phyloP scores from a whole-genome alignment of 2,329 filamentous ascomycete species.

The Diaporthe sp. region DNA sequence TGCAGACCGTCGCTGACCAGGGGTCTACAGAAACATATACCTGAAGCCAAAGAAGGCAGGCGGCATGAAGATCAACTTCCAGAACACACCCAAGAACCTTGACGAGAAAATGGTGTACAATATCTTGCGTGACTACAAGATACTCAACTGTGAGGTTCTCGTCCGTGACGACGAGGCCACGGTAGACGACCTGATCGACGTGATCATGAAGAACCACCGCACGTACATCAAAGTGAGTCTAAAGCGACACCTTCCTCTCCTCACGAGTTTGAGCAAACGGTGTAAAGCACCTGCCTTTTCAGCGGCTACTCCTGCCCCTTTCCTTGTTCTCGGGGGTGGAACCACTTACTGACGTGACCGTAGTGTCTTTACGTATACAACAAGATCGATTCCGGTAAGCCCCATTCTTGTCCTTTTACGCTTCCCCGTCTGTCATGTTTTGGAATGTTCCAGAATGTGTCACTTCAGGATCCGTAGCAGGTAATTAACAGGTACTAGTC shows the following conservation, averaged over 20 bases:
- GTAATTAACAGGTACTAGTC: constrained; percentile 58
- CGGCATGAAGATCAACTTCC: constrained; percentile 99
- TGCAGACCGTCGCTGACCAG: constrained; percentile 16
- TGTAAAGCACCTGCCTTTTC: background rate
- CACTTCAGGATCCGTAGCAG: too few species aligned
- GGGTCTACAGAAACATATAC: constrained; percentile 84
- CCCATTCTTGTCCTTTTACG: too few species aligned
- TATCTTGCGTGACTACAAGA: constrained; percentile 98
- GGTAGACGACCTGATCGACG: constrained; percentile 98
- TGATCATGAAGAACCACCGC: constrained; percentile 98
- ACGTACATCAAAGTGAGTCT: constrained; percentile 82
- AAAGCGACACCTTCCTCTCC: background rate
- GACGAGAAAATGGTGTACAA: constrained; percentile 99
- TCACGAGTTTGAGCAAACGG: background rate
- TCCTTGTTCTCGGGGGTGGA: background rate
- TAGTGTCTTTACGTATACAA: constrained; percentile 96
- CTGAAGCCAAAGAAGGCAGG: constrained; percentile 96
- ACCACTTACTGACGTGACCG: background rate
- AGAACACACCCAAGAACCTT: constrained; percentile 86
- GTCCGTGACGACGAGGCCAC: constrained; percentile 95
- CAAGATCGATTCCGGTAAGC: constrained; percentile 84
- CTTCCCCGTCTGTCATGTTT: too few species aligned
- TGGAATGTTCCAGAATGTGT: too few species aligned
- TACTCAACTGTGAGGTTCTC: constrained; percentile 96
- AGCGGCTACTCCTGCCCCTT: too few species aligned